Evolutionary conservation across 2,329 filamentous ascomycete genomes (phyloP).

Genomic region (Apiospora aurea): DNA sequence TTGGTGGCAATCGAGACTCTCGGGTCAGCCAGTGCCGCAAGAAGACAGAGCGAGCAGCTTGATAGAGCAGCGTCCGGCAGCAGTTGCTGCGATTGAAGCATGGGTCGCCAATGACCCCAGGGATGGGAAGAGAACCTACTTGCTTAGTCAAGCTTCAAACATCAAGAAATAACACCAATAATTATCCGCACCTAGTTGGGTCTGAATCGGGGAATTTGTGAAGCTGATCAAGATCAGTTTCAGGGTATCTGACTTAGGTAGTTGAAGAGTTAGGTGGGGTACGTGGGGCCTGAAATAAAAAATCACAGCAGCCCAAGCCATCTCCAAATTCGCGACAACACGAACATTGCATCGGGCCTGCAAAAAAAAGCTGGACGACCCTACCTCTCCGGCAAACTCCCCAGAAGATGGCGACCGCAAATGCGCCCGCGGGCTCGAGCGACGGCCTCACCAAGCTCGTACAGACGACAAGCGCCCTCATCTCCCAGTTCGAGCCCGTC

Average conservation of each 20-base stretch:
- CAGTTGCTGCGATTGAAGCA: no score
- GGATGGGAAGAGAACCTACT: background rate
- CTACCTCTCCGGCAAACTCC: background rate
- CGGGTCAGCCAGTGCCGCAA: no score
- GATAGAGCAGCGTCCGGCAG: no score
- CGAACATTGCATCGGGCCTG: background rate
- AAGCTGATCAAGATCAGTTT: background rate
- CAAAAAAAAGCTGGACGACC: background rate
- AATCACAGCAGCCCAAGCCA: background rate
- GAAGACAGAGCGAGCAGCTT: no score
- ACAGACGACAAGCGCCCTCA: constrained; percentile 46
- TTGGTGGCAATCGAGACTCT: no score
- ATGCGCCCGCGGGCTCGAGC: constrained; percentile 37
- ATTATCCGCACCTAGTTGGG: background rate
- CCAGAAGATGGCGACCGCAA: constrained; percentile 27
- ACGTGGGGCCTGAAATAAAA: constrained; percentile 1
- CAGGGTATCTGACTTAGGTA: constrained; percentile 6
- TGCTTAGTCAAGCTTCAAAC: background rate
- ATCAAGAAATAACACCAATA: background rate
- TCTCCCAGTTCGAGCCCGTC: constrained; percentile 51
- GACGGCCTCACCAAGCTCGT: constrained; percentile 49
- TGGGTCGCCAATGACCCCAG: background rate
- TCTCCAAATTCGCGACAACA: background rate
- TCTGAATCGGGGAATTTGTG: background rate
- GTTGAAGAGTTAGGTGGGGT: background rate